Conservation (phyloP, 1,284 basidiomycete genomes). For the Hortiboletus rubellus region DNA sequence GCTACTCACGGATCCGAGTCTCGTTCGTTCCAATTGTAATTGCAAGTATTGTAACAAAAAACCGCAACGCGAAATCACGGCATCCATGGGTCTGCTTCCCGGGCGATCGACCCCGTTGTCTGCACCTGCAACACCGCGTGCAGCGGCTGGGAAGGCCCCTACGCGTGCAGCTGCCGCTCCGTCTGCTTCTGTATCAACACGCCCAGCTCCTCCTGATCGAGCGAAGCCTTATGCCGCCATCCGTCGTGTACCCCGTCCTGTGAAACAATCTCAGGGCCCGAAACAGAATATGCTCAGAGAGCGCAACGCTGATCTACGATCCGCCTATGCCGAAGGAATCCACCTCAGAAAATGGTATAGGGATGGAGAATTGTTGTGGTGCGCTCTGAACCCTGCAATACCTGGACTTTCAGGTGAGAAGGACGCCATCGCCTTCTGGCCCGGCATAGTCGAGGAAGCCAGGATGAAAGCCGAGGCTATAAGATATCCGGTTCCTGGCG, state of each 20-base stretch:
- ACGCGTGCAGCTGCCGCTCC: not conserved
- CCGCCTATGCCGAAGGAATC: constrained; percentile 42
- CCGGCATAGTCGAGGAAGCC: constrained; percentile 62
- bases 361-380: constrained; percentile 75
- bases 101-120: constrained; percentile 37
- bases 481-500: constrained; percentile 12
- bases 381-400: constrained; percentile 56
- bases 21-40: constrained; percentile 52
- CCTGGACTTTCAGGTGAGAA: constrained; percentile 38
- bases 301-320: constrained; percentile 58
- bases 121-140: constrained; percentile 15
- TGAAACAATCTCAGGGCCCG: constrained; percentile 41
- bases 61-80: constrained; percentile 66
- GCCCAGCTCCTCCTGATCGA: constrained; percentile 28
- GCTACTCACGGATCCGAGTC: constrained; percentile 59
- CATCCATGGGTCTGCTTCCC: constrained; percentile 50
- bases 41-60: constrained; percentile 81
- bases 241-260: constrained; percentile 48
- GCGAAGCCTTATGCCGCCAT: constrained; percentile 55
- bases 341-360: constrained; percentile 57
- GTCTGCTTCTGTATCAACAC: constrained; percentile 12
- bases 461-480: constrained; percentile 44
- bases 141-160: constrained; percentile 1
- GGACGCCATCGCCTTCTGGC: constrained; percentile 65
- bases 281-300: constrained; percentile 55